phyloP scores from a whole-genome alignment of 2,329 filamentous ascomycete genomes.

The Colletotrichum acutatum region DNA sequence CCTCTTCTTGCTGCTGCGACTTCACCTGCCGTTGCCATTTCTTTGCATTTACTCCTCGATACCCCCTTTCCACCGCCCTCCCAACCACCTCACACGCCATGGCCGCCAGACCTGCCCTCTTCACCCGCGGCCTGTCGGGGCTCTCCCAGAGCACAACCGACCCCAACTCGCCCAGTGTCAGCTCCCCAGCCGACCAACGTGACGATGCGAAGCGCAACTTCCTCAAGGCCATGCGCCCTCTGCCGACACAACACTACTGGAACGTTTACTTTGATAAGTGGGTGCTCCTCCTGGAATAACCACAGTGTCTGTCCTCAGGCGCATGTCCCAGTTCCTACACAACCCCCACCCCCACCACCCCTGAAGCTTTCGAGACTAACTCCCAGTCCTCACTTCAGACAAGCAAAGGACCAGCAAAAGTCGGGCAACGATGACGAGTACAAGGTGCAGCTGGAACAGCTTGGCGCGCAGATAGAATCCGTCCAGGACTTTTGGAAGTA shows the following conservation, averaged over 20 bases:
- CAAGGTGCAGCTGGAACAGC: slow-evolving; percentile 68
- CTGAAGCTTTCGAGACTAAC: not conserved
- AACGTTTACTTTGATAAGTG: slow-evolving; percentile 75
- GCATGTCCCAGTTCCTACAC: not conserved
- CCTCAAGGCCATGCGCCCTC: slow-evolving; percentile 76
- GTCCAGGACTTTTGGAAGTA: slow-evolving; percentile 88
- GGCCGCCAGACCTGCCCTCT: slow-evolving; percentile 67
- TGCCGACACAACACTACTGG: slow-evolving; percentile 85
- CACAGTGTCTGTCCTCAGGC: not conserved
- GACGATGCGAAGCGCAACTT: slow-evolving; percentile 88
- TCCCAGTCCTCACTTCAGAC: slow-evolving; percentile 43
- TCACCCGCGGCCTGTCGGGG: slow-evolving; percentile 71
- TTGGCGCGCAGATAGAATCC: slow-evolving; percentile 76
- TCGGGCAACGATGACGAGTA: slow-evolving; percentile 56
- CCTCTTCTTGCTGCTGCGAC: not conserved
- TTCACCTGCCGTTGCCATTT: slow-evolving; percentile 3
- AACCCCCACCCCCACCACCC: not conserved
- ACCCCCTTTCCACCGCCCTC: not conserved
- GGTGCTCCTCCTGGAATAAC: slow-evolving; percentile 32
- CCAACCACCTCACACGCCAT: slow-evolving; percentile 51
- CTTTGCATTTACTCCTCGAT: not conserved
- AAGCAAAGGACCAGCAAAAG: slow-evolving; percentile 55
- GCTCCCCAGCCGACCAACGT: slow-evolving; percentile 77
- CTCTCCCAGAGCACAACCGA: slow-evolving; percentile 67
- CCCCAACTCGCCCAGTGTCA: slow-evolving; percentile 67